Evolutionary conservation across 345 rosid species (phyloP).

Genomic region (Brassica juncea): DNA sequence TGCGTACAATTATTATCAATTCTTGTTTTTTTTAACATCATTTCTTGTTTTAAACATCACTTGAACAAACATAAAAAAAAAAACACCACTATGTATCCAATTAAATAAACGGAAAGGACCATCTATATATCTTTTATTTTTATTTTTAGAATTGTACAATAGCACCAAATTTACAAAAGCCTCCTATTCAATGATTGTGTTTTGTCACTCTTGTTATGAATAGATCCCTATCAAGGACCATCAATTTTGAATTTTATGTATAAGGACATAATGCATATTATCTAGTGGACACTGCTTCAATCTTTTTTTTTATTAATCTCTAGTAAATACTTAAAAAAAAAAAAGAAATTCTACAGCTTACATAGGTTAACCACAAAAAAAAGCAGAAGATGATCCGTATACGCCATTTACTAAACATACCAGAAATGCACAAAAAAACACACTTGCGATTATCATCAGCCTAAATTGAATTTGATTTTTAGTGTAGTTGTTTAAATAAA

Average conservation of each 20-base stretch:
- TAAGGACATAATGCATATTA: background rate
- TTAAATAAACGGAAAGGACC: background rate
- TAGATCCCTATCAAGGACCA: background rate
- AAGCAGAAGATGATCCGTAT: background rate
- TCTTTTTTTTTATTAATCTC: background rate
- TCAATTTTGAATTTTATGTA: background rate
- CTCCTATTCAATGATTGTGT: background rate
- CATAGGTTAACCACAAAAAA: background rate
- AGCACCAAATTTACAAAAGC: slow-evolving; percentile 3
- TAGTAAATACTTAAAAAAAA: background rate
- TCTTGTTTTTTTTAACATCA: background rate
- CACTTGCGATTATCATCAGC: background rate
- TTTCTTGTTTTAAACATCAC: too few species aligned
- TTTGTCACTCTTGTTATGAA: background rate
- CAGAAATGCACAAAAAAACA: background rate
- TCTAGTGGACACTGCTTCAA: background rate
- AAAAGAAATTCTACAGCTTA: background rate
- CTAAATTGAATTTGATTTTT: background rate
- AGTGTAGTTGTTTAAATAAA: background rate
- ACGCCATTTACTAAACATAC: background rate
- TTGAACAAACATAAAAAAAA: too few species aligned
- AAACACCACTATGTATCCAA: background rate
- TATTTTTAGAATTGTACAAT: background rate
- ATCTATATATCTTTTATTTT: background rate
- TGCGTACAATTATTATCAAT: background rate